A percentile compares a stretch with the other conserved stretches of the same genome.
Conservation (phyloP, 257 asterid species). For the Catharanthus roseus region DNA sequence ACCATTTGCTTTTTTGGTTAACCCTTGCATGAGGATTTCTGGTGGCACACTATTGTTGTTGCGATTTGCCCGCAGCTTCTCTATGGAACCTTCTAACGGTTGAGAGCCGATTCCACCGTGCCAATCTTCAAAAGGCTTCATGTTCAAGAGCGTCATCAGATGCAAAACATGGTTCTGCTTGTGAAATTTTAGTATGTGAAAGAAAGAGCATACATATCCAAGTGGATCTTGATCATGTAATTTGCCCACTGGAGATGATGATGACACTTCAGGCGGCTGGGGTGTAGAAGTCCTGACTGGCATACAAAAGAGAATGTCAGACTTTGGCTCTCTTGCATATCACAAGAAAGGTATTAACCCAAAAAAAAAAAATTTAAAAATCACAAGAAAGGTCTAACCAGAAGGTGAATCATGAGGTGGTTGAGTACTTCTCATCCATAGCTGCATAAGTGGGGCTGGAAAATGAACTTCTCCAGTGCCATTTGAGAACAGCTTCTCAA, state of each 20-base stretch:
- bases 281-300: slow-evolving; percentile 50
- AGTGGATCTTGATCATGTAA: slow-evolving; percentile 33
- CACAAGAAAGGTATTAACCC: too few relatives aligned
- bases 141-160: slow-evolving; percentile 33
- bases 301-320: slow-evolving; percentile 14
- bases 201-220: slow-evolving; percentile 44
- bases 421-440: slow-evolving; percentile 54
- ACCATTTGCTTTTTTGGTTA: slow-evolving; percentile 31
- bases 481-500: slow-evolving; percentile 38
- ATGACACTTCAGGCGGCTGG: slow-evolving; percentile 63
- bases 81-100: slow-evolving; percentile 38
- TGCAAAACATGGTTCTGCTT: not conserved
- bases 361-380: too few relatives aligned
- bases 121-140: slow-evolving; percentile 58
- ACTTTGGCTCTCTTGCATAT: slow-evolving; percentile 3
- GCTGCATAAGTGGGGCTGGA: slow-evolving; percentile 60
- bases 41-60: slow-evolving; percentile 30
- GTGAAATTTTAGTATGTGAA: not conserved
- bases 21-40: slow-evolving; percentile 42
- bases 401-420: slow-evolving; percentile 73
- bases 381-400: slow-evolving; percentile 43
- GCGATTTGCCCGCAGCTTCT: slow-evolving; percentile 48
- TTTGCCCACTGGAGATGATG: slow-evolving; percentile 54
- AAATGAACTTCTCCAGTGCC: slow-evolving; percentile 45
- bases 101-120: slow-evolving; percentile 40